Base-by-base conservation (phyloP, 2,329 filamentous ascomycete genomes). In the Plectosphaerella sp. region DNA sequence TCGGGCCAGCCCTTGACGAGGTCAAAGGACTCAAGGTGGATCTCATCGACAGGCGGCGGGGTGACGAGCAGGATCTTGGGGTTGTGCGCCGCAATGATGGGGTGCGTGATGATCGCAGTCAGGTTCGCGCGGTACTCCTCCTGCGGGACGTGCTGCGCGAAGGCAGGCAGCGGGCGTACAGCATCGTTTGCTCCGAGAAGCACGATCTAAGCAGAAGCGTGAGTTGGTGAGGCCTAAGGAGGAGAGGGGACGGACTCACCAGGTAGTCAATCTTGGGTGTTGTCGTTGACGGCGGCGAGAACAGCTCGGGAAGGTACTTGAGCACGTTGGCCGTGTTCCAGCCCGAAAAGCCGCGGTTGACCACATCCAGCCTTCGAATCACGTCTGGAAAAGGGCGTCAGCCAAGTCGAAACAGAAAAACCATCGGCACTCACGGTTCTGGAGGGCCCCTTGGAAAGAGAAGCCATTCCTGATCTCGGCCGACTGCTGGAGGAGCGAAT, bases 131-230 rank as follows among this genome's bases (percentile, higher is more conserved):
- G 84, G 74, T 91, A 97, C 54, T 83, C 72, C 1, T 86, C 78
- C n/a, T 96, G 69, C 1, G 89, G 82, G 8, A 97, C 81, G 66
- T 93, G 84, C 69, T 97, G 94, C 10, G 76, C 74, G 48, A 82
- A 84, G 4, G 76, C 75, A 5, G 79, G 75, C 37, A 80, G 72
- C 4, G 83, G 79, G 4, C 95, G 68, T 51, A 85, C 85, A 4
- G 93, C 87, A 69, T 97, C 94, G 65, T 99, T 97, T 60, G 94
- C 90, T 16, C 94, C 94, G 54, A 97, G 85, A 58, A 96, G 86
- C 53, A 96, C 71, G 39, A 88, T 39, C 37, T 75, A 88, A 12
- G 5, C 22, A 22, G 37, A 14, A 14, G 7, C 5, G 37, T 57
- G 48, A 49, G 12, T 59, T 50, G 15, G 35, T 42, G 37, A 33